A percentile compares a stretch with the other conserved stretches of the same genome.
phyloP scores from a whole-genome alignment of 2,329 filamentous ascomycete species.

The Trichoderma asperellum region DNA sequence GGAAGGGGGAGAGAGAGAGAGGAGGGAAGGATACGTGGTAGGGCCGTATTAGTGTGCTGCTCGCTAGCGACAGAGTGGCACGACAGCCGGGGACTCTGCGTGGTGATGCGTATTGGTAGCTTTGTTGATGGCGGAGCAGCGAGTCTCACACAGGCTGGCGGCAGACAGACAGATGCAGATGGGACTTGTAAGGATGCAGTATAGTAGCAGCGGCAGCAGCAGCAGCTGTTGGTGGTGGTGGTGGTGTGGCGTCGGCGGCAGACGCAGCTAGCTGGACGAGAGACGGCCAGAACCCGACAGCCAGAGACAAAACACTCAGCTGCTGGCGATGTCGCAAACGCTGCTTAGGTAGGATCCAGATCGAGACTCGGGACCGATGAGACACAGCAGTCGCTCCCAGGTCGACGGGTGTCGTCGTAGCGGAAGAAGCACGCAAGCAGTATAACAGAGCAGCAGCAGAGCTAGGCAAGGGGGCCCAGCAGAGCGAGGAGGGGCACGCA shows the following conservation, averaged over 20 bases:
- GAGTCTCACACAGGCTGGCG: slow-evolving; percentile 9
- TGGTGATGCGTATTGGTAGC: slow-evolving; percentile 13
- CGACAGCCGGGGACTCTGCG: slow-evolving; percentile 12
- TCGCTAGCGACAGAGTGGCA: slow-evolving; percentile 29
- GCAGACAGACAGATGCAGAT: slow-evolving; percentile 5
- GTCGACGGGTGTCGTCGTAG: slow-evolving; percentile 18
- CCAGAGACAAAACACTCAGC: not conserved
- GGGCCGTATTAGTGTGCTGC: slow-evolving; percentile 19
- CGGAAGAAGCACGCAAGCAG: not conserved
- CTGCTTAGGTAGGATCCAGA: not conserved
- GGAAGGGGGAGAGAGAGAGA: slow-evolving; percentile 13
- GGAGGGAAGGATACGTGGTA: slow-evolving; percentile 23
- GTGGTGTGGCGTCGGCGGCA: not conserved
- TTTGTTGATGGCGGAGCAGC: slow-evolving; percentile 3
- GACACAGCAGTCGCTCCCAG: not conserved
- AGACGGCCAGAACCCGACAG: not conserved
- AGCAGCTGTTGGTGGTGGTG: not conserved
- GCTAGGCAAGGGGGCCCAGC: not conserved
- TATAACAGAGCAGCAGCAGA: not conserved
- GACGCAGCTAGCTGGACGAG: not conserved
- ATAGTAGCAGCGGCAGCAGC: slow-evolving; percentile 4
- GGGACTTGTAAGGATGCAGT: slow-evolving; percentile 12
- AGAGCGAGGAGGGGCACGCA: not conserved
- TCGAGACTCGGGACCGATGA: not conserved
- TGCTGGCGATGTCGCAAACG: not conserved